Conservation (phyloP, 306 rosid genomes). For the Erythrophleum fordii region DNA sequence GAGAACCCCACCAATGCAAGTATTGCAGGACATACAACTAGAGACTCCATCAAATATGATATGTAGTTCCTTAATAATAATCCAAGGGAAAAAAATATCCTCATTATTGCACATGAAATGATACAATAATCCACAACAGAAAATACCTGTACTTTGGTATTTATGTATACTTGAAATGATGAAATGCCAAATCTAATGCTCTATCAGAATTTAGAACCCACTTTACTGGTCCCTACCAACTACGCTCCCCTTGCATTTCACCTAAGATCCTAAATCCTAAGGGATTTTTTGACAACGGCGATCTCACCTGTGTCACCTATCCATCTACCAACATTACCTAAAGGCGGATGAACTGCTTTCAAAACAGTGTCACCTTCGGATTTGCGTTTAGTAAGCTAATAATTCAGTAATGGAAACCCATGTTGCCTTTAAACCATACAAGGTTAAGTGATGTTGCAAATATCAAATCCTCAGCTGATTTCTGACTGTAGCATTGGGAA, state of each 20-base stretch:
- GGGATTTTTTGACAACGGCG: conserved; percentile 40
- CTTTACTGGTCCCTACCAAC: conserved; percentile 65
- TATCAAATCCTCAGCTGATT: conserved; percentile 54
- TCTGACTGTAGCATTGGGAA: conserved; percentile 82
- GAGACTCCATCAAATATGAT: conserved; percentile 30
- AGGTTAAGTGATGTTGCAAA: conserved; percentile 43
- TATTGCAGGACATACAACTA: conserved; percentile 27
- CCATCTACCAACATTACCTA: conserved; percentile 42
- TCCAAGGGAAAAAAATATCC: conserved; percentile 26
- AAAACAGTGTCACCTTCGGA: conserved; percentile 44
- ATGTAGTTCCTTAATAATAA: conserved; percentile 32
- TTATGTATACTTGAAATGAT: conserved; percentile 58
- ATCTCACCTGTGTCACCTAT: conserved; percentile 45
- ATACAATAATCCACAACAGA: conserved; percentile 61
- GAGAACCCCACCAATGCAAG: conserved; percentile 34
- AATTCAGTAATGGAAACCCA: conserved; percentile 42
- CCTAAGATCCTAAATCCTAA: conserved; percentile 36
- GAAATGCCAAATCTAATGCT: conserved; percentile 61
- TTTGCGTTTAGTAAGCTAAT: conserved; percentile 48
- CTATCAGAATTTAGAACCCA: conserved; percentile 56
- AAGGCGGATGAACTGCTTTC: conserved; percentile 37
- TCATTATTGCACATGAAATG: conserved; percentile 66
- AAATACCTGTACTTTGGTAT: conserved; percentile 60
- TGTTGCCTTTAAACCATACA: conserved; percentile 40
- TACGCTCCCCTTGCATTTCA: conserved; percentile 49